Evolutionary conservation across 805 yeast genomes (phyloP), one percentile per base, ranked within the genome.

Genomic region (Peterozyma xylosa): DNA sequence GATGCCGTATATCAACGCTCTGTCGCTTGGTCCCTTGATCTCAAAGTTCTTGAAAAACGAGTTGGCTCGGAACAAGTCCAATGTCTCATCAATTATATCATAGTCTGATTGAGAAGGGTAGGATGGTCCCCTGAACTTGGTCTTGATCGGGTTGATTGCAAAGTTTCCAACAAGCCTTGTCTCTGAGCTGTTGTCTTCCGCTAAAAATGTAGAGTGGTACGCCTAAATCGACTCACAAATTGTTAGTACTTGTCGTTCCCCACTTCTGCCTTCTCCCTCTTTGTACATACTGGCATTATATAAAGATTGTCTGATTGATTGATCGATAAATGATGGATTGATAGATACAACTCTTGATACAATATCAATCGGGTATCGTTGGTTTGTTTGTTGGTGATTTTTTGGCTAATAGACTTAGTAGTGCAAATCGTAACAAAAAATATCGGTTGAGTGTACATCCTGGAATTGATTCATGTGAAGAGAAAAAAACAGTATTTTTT

Each of bases 21-120:
- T 75, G 62, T 93, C 99, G 3, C 96, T 84, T 17, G 95, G 86
- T 11, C 96, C 96, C 62, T 88, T 88, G 68, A 93, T 90, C 67
- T 93, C 99, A 62, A 93, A 93, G 71, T 93, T 93, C 61, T 86
- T 85, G 76, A 93, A 93, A 66, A 93, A 91, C 11, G 96, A 86
- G 64, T 93, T 93, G 54, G 97, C 96, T 52, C 99, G 74, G 66
- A 93, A 93, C 44, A 93, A 72, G 63, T 93, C 98, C 43, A 93
- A 67, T 27, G 81, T 74, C 62, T 93, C 99, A 62, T 93, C 99
- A 45, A 86, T 75, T 45, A 93, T 86, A 65, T 93, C 99, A 60
- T 90, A 91, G 53, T 80, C 86, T 2, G 78, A 63, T 45, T 78
- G 76, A 14, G 76, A 71, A 5, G 95, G 91, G 61, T 82, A 88